These are phyloP conservation scores for Akebia trifoliata DNA, from an alignment of 164 flowering plant genomes.

Conservation along the genomic window DNA sequence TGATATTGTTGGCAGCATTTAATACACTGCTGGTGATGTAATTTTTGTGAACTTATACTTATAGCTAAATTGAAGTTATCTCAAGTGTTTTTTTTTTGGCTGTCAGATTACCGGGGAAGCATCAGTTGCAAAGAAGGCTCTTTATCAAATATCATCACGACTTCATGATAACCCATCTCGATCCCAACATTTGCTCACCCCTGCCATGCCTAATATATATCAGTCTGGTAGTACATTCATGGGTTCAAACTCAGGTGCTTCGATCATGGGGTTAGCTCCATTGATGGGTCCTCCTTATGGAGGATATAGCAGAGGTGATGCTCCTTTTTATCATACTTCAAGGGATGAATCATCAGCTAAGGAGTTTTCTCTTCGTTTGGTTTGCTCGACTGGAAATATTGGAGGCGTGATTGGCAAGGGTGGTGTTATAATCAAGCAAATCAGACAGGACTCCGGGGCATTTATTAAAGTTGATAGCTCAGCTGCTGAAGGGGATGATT, in stretches of 20 bases:
- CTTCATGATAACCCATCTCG: constrained; percentile 90
- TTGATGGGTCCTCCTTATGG: constrained; percentile 64
- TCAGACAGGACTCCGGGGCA: constrained; percentile 87
- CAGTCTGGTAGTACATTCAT: constrained; percentile 49
- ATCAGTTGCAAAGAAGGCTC: constrained; percentile 58
- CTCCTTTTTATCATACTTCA: constrained; percentile 51
- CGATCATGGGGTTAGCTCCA: constrained; percentile 70
- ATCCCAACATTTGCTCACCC: constrained; percentile 71
- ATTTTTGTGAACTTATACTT: too few species aligned
- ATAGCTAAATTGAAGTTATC: not conserved
- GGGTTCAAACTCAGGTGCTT: constrained; percentile 56
- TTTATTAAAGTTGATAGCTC: constrained; percentile 81
- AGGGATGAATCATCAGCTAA: constrained; percentile 65
- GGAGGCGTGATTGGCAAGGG: constrained; percentile 94
- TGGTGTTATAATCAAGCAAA: constrained; percentile 82
- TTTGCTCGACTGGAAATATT: constrained; percentile 73
- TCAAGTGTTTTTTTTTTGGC: not conserved
- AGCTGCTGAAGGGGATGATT: constrained; percentile 68
- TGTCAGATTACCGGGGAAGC: constrained; percentile 65
- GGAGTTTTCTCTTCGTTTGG: constrained; percentile 75
- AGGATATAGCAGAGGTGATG: constrained; percentile 73
- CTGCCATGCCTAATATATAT: constrained; percentile 41
- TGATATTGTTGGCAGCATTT: too few species aligned
- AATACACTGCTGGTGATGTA: too few species aligned
- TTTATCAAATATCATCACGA: constrained; percentile 57